Evolutionary conservation across 352 stramenopile species (phyloP).

Genomic region (Globisporangium barbulae): DNA sequence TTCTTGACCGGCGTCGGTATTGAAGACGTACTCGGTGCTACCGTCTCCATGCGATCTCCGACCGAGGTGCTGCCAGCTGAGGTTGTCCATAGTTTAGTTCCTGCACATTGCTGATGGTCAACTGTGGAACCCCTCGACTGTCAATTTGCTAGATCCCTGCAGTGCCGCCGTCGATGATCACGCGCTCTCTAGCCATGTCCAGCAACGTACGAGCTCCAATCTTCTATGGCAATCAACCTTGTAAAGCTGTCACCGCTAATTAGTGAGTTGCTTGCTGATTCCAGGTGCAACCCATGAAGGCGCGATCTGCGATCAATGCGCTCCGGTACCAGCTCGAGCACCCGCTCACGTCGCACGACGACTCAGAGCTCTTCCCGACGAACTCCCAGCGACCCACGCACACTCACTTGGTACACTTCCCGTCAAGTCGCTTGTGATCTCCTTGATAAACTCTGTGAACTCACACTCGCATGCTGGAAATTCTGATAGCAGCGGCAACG

Average conservation of each 20-base stretch:
- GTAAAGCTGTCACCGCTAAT: background rate
- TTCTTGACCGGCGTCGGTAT: slow-evolving; percentile 76
- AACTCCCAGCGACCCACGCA: slow-evolving; percentile 50
- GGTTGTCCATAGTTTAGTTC: background rate
- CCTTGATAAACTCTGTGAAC: background rate
- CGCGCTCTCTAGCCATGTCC: slow-evolving; percentile 39
- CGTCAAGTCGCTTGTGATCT: background rate
- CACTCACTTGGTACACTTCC: slow-evolving; percentile 35
- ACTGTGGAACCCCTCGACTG: background rate
- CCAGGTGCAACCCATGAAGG: slow-evolving; percentile 38
- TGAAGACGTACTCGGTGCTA: slow-evolving; percentile 45
- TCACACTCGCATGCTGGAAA: background rate
- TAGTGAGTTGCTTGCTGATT: slow-evolving; percentile 8
- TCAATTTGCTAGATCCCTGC: slow-evolving; percentile 31
- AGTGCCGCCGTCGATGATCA: slow-evolving; percentile 48
- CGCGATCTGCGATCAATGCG: slow-evolving; percentile 58
- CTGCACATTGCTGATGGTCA: background rate
- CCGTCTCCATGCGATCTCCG: slow-evolving; percentile 12
- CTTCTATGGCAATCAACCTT: background rate
- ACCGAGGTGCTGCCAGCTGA: slow-evolving; percentile 24
- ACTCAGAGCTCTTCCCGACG: slow-evolving; percentile 47
- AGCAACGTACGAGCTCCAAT: slow-evolving; percentile 17
- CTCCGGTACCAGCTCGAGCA: slow-evolving; percentile 77
- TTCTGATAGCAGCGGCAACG: slow-evolving; percentile 41
- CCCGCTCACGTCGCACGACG: slow-evolving; percentile 73